These are phyloP conservation scores for Evernia prunastri DNA, from an alignment of 495 filamentous ascomycete species.

Conservation along the genomic window DNA sequence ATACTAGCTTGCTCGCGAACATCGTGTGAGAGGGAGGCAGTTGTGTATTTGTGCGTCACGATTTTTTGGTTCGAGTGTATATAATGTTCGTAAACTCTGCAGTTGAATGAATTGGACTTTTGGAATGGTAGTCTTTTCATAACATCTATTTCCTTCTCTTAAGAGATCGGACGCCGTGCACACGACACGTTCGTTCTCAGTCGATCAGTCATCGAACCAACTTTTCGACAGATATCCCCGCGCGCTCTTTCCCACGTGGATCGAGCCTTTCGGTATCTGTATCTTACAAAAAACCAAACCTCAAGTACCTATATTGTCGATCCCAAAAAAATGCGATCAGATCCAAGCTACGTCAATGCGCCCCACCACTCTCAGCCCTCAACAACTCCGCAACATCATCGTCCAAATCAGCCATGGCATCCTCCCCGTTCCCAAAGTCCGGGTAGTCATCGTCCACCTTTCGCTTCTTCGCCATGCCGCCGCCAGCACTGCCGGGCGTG, in stretches of 20 bases:
- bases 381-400: slow-evolving; percentile 79
- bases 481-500: slow-evolving; percentile 35
- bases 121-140: not conserved
- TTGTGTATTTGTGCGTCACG: not conserved
- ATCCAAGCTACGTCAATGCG: slow-evolving; percentile 7
- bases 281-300: not conserved
- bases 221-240: not conserved
- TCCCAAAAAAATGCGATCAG: too few relatives aligned
- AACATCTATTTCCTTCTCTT: not conserved
- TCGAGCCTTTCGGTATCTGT: not conserved
- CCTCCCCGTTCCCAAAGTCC: slow-evolving; percentile 53
- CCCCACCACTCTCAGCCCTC: slow-evolving; percentile 44
- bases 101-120: not conserved
- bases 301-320: not conserved
- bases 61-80: not conserved
- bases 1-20: not conserved
- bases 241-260: not conserved
- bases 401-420: slow-evolving; percentile 65
- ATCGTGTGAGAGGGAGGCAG: not conserved
- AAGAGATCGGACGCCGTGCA: not conserved
- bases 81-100: not conserved
- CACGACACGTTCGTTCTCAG: not conserved
- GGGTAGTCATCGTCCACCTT: slow-evolving; percentile 69
- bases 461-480: slow-evolving; percentile 57
- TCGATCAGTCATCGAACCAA: not conserved